Percentiles rank a stretch among this genome's conserved stretches.
Evolutionary conservation across 768 basidiomycete species (phyloP).

Genomic region (Butyriboletus loyo): DNA sequence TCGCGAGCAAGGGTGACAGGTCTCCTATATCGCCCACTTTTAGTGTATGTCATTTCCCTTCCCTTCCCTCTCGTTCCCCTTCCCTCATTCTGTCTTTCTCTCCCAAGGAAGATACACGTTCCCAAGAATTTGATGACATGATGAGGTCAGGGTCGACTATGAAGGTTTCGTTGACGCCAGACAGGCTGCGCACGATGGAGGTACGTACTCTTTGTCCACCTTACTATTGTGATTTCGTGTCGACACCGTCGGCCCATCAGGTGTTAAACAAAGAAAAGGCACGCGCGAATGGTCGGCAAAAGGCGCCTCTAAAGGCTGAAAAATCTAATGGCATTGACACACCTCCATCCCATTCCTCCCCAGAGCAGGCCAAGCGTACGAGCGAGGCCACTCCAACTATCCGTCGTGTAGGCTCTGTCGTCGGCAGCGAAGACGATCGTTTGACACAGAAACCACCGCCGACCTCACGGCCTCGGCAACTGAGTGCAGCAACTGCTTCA

Average conservation of each 20-base stretch:
- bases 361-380: constrained; percentile 24
- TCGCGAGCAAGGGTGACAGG: constrained; percentile 31
- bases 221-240: constrained; percentile 14
- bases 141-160: constrained; percentile 88
- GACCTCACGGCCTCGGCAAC: constrained; percentile 45
- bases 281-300: constrained; percentile 30
- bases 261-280: constrained; percentile 74
- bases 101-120: constrained; percentile 50
- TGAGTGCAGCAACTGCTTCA: constrained; percentile 43
- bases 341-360: constrained; percentile 10
- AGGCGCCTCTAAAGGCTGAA: constrained; percentile 19
- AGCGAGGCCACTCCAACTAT: constrained; percentile 43
- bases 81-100: constrained; percentile 1
- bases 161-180: constrained; percentile 94
- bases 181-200: constrained; percentile 91
- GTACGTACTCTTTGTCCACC: constrained; percentile 45
- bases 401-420: constrained; percentile 58
- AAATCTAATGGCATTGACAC: constrained; percentile 20
- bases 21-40: constrained; percentile 35
- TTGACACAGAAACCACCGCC: constrained; percentile 29
- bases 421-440: constrained; percentile 57
- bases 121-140: constrained; percentile 89
- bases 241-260: constrained; percentile 34
- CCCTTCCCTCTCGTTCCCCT: background rate
- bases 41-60: constrained; percentile 25